A percentile compares a stretch with the other conserved stretches of the same genome.
Conservation (phyloP, 2,329 filamentous ascomycete genomes). For the Incumbomyces lentus region DNA sequence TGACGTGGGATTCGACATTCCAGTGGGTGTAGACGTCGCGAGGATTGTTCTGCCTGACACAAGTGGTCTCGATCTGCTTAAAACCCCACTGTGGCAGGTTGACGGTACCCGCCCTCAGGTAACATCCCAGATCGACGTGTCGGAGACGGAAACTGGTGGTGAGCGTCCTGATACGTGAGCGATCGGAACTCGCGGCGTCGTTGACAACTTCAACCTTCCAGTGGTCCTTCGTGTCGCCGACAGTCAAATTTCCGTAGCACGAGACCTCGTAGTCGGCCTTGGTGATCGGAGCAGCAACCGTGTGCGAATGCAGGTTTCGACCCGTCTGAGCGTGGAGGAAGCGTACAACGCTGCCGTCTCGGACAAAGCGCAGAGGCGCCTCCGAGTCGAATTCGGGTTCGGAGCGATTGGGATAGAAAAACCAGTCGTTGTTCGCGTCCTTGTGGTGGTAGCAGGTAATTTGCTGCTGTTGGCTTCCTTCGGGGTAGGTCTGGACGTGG, state of each 20-base stretch:
- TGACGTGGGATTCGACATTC: slow-evolving; percentile 93
- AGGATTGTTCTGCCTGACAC: slow-evolving; percentile 84
- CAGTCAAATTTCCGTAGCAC: slow-evolving; percentile 85
- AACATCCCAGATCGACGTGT: slow-evolving; percentile 75
- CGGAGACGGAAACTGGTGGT: slow-evolving; percentile 86
- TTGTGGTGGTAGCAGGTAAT: slow-evolving; percentile 99
- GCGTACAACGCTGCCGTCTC: slow-evolving; percentile 67
- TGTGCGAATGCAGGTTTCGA: slow-evolving; percentile 91
- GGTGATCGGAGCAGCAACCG: slow-evolving; percentile 75
- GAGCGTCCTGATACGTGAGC: slow-evolving; percentile 75
- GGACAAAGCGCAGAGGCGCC: slow-evolving; percentile 62
- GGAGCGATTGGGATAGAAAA: slow-evolving; percentile 86
- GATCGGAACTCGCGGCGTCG: slow-evolving; percentile 78
- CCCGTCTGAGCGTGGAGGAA: slow-evolving; percentile 91
- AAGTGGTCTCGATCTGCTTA: slow-evolving; percentile 97
- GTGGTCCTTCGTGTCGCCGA: slow-evolving; percentile 96
- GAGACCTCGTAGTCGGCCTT: slow-evolving; percentile 91
- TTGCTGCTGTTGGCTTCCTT: slow-evolving; percentile 62
- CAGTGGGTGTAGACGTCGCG: slow-evolving; percentile 93
- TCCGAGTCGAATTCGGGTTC: slow-evolving; percentile 63
- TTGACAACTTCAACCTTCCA: slow-evolving; percentile 88
- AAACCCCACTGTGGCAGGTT: slow-evolving; percentile 99
- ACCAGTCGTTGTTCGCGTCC: slow-evolving; percentile 99
- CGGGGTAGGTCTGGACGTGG: slow-evolving; percentile 20
- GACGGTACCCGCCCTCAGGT: slow-evolving; percentile 86